Evolutionary conservation across 73 alveolate genomes (phyloP).

Genomic region (Stentor roeselii): DNA sequence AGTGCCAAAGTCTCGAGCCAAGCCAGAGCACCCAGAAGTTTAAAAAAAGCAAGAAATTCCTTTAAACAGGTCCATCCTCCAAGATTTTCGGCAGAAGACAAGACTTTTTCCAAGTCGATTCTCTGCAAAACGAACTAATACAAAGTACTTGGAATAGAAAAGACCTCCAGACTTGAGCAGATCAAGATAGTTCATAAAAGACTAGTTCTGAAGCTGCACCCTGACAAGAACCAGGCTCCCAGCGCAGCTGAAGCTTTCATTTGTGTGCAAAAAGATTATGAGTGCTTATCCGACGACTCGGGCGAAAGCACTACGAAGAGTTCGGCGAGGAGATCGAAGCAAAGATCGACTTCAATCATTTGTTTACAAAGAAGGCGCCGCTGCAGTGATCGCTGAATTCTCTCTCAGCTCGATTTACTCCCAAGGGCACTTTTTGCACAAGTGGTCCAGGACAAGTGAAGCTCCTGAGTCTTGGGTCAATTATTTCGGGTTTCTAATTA

Average conservation of each 20-base stretch:
- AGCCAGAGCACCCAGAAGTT: neutral
- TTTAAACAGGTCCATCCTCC: neutral
- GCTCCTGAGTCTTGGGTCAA: no score
- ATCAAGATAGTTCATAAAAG: slow-evolving; percentile 93
- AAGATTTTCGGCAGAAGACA: neutral
- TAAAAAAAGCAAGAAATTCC: neutral
- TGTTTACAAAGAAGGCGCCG: neutral
- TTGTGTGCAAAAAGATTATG: slow-evolving; percentile 95
- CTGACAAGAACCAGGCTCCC: slow-evolving; percentile 91
- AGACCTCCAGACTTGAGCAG: slow-evolving; percentile 78
- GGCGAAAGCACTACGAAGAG: slow-evolving; percentile 86
- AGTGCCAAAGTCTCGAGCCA: no score
- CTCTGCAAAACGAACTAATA: slow-evolving; percentile 73
- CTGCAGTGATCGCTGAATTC: neutral
- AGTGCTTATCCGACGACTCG: slow-evolving; percentile 76
- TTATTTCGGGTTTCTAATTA: no score
- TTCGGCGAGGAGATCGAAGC: slow-evolving; percentile 75
- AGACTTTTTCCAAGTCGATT: neutral
- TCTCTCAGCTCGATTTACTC: neutral
- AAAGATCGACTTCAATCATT: neutral
- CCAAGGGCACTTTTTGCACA: neutral
- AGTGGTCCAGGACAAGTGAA: no score
- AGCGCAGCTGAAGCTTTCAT: slow-evolving; percentile 88
- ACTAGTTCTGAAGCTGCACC: slow-evolving; percentile 94
- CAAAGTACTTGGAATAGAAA: slow-evolving; percentile 78